phyloP scores from a whole-genome alignment of 2,329 filamentous ascomycete genomes.

The Parascedosporium putredinis region DNA sequence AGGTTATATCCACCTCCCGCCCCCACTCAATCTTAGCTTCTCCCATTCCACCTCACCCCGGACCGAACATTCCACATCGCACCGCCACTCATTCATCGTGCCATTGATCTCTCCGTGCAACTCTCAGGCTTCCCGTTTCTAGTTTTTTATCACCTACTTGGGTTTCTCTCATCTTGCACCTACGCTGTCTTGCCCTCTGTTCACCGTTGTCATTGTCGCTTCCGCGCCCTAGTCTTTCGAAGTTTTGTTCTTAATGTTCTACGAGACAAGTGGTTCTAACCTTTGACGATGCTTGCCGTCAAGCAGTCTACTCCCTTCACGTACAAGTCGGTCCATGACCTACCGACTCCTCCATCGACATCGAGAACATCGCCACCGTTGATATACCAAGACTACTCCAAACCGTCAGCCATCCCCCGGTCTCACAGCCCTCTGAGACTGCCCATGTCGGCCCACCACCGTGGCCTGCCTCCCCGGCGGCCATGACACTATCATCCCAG shows the following conservation, averaged over 20 bases:
- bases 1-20: slow-evolving; percentile 23
- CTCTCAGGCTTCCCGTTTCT: slow-evolving; percentile 7
- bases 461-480: slow-evolving; percentile 60
- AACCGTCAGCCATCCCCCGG: slow-evolving; percentile 27
- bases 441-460: slow-evolving; percentile 60
- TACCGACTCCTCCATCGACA: slow-evolving; percentile 46
- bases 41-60: not conserved
- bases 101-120: not conserved
- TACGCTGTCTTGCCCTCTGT: not conserved
- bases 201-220: slow-evolving; percentile 16
- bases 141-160: not conserved
- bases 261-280: slow-evolving; percentile 19
- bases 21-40: not conserved
- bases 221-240: slow-evolving; percentile 10
- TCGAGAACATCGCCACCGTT: slow-evolving; percentile 45
- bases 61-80: not conserved
- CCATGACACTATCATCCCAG: slow-evolving; percentile 48
- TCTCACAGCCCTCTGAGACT: slow-evolving; percentile 38
- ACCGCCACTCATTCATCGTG: not conserved
- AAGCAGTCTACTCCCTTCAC: slow-evolving; percentile 49
- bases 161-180: not conserved
- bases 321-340: slow-evolving; percentile 52
- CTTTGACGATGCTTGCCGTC: slow-evolving; percentile 42
- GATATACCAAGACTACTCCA: slow-evolving; percentile 37
- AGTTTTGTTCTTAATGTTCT: slow-evolving; percentile 16